A percentile compares a stretch with the other conserved stretches of the same genome.
These are phyloP conservation scores for Globisporangium spiculum DNA, from an alignment of 352 stramenopile genomes.

Conservation along the genomic window DNA sequence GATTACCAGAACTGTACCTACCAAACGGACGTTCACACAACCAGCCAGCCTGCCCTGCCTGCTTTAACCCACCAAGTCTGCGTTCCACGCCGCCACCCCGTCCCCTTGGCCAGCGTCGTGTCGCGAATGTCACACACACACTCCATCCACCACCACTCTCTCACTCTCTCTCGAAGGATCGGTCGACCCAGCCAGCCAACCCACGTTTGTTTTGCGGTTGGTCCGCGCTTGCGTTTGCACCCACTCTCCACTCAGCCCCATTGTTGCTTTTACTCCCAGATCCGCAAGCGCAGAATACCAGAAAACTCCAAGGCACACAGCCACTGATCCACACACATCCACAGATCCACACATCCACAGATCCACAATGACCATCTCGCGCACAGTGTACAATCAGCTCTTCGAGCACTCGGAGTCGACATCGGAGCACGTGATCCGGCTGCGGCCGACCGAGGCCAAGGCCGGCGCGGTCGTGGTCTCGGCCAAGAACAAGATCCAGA, in stretches of 20 bases:
- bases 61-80: background rate
- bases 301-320: background rate
- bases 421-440: constrained; percentile 58
- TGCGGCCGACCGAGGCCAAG: constrained; percentile 78
- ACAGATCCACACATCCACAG: constrained; percentile 9
- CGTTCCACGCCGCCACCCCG: background rate
- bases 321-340: background rate
- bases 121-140: constrained; percentile 11
- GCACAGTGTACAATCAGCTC: constrained; percentile 81
- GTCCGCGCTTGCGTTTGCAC: constrained; percentile 2
- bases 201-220: background rate
- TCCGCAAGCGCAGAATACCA: background rate
- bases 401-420: constrained; percentile 56
- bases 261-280: constrained; percentile 17
- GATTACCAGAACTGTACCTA: constrained; percentile 5
- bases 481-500: constrained; percentile 81
- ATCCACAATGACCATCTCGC: constrained; percentile 71
- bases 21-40: background rate
- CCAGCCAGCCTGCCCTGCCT: background rate
- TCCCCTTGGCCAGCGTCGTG: constrained; percentile 3
- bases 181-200: background rate
- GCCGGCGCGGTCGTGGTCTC: constrained; percentile 73
- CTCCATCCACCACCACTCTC: constrained; percentile 8
- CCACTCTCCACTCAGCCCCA: background rate
- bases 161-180: constrained; percentile 12